Evolutionary conservation across 192 early-diverging fungal genomes (phyloP), one percentile per base, ranked within the genome.

Genomic region (Backusella circina): DNA sequence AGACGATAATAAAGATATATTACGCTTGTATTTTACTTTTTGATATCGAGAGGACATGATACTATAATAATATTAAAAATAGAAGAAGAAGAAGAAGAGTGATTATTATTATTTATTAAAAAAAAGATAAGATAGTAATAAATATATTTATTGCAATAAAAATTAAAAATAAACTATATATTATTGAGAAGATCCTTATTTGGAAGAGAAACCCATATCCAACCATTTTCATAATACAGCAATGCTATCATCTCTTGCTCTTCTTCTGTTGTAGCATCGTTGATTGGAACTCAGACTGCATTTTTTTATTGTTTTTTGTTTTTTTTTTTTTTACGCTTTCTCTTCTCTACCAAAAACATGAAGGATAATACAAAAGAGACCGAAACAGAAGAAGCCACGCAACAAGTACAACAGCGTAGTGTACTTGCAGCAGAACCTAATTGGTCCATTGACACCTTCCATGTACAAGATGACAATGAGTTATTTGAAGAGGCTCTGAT

Each of bases 401-500:
- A 61, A 0, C 54, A 67, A 18, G 7, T 61, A 28, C 54, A 61
- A 12, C 54, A 61, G 28, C 54, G 54, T 28, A 61, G 54, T 4
- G 23, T 61, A 26, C 54, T 61, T 61, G 28, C 26, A 13, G 10
- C 61, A 30, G 39, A 64, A 37, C 74, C 79, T 28, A 74, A 73
- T 23, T 81, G 79, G 79, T 57, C 75, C 8, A 30, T 67, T 7
- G 75, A 77, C 51, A 67, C 73, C 12, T 77, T 73, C 38, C 73
- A 67, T 37, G 66, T 65, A 2, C 72, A 81, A 9, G 84, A 84
- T 28, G 88, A 90, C 38, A 77, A 77, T 0, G 61, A 73, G 2
- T 66, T 81, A 1, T 89, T 84, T 65, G 86, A 88, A n/a, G 87
- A 88, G 76, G 86, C 90, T 7, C 67, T 97, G 21, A 91, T 95